Evolutionary conservation across 2,329 filamentous ascomycete species (phyloP).

Genomic region (Botrytis fragariae): DNA sequence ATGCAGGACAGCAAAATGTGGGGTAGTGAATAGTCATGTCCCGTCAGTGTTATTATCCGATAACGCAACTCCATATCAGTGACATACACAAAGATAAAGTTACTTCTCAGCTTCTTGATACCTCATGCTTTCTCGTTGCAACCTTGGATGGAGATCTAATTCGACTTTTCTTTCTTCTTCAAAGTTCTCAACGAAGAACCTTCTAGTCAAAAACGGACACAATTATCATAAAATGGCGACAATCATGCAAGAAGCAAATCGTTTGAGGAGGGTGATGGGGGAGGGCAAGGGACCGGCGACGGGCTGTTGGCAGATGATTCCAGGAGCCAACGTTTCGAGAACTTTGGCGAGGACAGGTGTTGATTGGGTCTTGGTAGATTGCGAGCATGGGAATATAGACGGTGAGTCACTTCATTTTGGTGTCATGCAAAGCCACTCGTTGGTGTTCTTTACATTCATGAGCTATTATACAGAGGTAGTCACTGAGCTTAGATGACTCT

Average conservation of each 20-base stretch:
- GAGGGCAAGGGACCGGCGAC: slow-evolving; percentile 48
- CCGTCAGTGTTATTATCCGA: neutral
- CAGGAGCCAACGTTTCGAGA: slow-evolving; percentile 58
- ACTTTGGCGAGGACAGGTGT: slow-evolving; percentile 59
- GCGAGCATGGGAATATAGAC: slow-evolving; percentile 56
- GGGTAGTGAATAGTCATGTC: neutral
- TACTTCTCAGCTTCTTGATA: neutral
- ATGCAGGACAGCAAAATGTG: slow-evolving; percentile 7
- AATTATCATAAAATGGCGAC: slow-evolving; percentile 27
- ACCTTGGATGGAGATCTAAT: neutral
- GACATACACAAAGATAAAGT: neutral
- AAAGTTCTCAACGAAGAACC: neutral
- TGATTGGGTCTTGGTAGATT: slow-evolving; percentile 65
- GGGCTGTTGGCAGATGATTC: slow-evolving; percentile 62
- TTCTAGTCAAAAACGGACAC: neutral
- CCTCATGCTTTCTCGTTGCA: slow-evolving; percentile 1
- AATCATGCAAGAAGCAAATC: slow-evolving; percentile 43
- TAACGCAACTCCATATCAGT: neutral
- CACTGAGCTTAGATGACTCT: neutral
- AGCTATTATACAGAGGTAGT: neutral
- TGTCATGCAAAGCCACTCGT: neutral
- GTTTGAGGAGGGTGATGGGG: slow-evolving; percentile 49
- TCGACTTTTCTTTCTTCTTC: neutral
- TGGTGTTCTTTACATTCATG: neutral
- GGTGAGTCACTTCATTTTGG: slow-evolving; percentile 38